Base-by-base conservation (phyloP, 2,329 filamentous ascomycete genomes). In the Colletotrichum tofieldiae region DNA sequence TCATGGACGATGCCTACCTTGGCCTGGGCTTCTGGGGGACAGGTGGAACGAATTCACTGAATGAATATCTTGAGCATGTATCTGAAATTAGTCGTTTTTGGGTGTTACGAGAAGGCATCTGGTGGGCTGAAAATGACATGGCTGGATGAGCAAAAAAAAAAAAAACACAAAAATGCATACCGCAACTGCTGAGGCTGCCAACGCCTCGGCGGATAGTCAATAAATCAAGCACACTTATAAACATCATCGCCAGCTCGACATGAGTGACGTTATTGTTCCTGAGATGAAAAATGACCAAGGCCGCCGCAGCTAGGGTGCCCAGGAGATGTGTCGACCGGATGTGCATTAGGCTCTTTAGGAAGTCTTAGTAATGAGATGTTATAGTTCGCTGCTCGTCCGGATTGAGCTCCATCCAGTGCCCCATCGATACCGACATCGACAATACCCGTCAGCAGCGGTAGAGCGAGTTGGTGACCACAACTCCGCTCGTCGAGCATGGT, bases 91-190 rank as follows among this genome's bases (percentile, higher is more conserved):
- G 37, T 58, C 35, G n/a, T 52, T 58, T 23, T n/a, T 41, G 35
- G 55, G n/a, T 35, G 35, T 61, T 54, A n/a, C 32, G 7, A 41
- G 29, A 32, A 23, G n/a, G 26, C 45, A 20, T 18, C 20, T 18
- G 45, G 37, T 54, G 61, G 52, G 37, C 26, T 41, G 51, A 52
- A 51, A 65, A 69, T 29, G 60, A 14, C 35, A 65, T 37, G 52
- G 37, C 41, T 23, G 41, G 52, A 37, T 43, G 66, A 47, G 39
- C 16, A 65, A 69, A 52, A 51, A 32, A 54, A 29, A 65, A 69
- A 52, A 51, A 32, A 54, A 29, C 26, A 47, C 16, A 29, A 52
- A 65, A 37, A 26, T 62, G n/a, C 45, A 39, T 62, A 49, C 18
- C 29, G 59, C 35, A n/a, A 56, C 35, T 9, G n/a, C 35, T 14